phyloP scores from a whole-genome alignment of 2,329 filamentous ascomycete genomes.

The Trichophyton schoenleinii region DNA sequence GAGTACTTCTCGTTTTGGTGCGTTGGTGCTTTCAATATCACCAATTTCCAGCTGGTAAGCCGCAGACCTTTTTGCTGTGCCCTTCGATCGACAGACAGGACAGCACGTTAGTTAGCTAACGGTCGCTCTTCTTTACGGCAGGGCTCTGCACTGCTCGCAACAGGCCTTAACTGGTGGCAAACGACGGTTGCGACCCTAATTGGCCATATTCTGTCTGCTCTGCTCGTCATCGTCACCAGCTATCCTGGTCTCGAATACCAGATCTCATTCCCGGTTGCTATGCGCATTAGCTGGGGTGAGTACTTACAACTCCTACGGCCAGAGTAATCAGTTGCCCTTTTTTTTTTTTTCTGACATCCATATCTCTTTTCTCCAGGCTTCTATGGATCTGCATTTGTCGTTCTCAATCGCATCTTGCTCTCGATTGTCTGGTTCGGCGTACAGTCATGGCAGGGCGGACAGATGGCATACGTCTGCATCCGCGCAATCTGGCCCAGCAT shows the following conservation, averaged over 20 bases:
- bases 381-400: constrained; percentile 29
- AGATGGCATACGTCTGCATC: constrained; percentile 33
- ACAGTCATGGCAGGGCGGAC: constrained; percentile 28
- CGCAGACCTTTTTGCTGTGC: no score
- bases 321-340: neutral
- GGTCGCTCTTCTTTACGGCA: constrained; percentile 12
- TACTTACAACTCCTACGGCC: constrained; percentile 20
- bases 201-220: constrained; percentile 27
- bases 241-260: constrained; percentile 32
- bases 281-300: constrained; percentile 31
- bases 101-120: neutral
- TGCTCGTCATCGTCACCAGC: constrained; percentile 27
- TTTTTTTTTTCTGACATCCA: neutral
- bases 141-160: constrained; percentile 26
- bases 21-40: constrained; percentile 33
- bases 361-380: constrained; percentile 10
- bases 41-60: constrained; percentile 19
- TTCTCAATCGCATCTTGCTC: constrained; percentile 32
- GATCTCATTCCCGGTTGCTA: constrained; percentile 34
- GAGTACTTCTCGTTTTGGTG: constrained; percentile 39
- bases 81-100: neutral
- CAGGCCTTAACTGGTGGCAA: constrained; percentile 25
- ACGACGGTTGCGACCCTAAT: constrained; percentile 21
- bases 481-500: constrained; percentile 13
- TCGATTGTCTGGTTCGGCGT: constrained; percentile 18